These are phyloP conservation scores for Kingdonia uniflora DNA, from an alignment of 164 flowering plant genomes.

Conservation along the genomic window DNA sequence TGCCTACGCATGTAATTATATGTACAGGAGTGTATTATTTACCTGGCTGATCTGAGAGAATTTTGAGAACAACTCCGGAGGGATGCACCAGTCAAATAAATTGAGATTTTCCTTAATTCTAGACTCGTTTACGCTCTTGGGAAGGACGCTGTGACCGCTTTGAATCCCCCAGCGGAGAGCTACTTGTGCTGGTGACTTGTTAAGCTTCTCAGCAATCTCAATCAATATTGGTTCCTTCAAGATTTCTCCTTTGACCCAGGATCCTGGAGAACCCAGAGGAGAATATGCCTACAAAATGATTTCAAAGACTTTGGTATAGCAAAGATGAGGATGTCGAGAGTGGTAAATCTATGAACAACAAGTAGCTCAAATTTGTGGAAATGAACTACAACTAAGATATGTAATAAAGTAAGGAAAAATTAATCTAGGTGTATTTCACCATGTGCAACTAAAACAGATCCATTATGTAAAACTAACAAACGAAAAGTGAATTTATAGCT, in stretches of 20 bases:
- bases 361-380: too few relatives aligned
- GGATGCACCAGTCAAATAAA: slow-evolving; percentile 55
- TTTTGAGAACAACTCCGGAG: slow-evolving; percentile 39
- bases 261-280: slow-evolving; percentile 67
- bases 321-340: too few relatives aligned
- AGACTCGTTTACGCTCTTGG: slow-evolving; percentile 49
- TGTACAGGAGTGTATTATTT: background rate
- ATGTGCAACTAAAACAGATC: too few relatives aligned
- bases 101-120: slow-evolving; percentile 53
- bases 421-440: too few relatives aligned
- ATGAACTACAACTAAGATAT: too few relatives aligned
- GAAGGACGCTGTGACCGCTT: slow-evolving; percentile 62
- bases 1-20: background rate
- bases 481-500: too few relatives aligned
- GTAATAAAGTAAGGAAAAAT: too few relatives aligned
- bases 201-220: slow-evolving; percentile 44
- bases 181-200: slow-evolving; percentile 62
- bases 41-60: slow-evolving; percentile 49
- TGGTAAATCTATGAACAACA: too few relatives aligned
- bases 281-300: slow-evolving; percentile 47
- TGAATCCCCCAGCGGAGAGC: slow-evolving; percentile 83
- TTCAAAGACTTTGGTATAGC: too few relatives aligned
- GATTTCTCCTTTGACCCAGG: slow-evolving; percentile 43
- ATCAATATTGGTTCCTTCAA: slow-evolving; percentile 42
- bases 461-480: too few relatives aligned